phyloP scores from a whole-genome alignment of 2,329 filamentous ascomycete genomes.

The Septoria petroselini region DNA sequence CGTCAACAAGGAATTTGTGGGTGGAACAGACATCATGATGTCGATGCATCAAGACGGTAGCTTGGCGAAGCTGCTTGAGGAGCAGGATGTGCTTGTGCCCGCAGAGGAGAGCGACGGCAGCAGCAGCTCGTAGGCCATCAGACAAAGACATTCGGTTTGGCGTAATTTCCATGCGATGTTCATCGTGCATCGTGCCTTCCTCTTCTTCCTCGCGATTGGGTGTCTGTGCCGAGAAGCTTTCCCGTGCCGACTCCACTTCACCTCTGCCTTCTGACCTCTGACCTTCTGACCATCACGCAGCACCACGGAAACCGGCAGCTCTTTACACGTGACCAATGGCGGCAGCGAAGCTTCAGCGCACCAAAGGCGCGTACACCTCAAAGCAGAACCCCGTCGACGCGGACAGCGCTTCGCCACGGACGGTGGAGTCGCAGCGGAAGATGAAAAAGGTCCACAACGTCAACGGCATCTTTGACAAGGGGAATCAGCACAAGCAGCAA shows the following conservation, averaged over 20 bases:
- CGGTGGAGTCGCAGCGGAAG: conserved; percentile 12
- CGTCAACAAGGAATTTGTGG: conserved; percentile 90
- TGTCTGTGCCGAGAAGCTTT: not conserved
- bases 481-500: not conserved
- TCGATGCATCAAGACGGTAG: conserved; percentile 97
- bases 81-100: conserved; percentile 78
- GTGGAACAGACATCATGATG: conserved; percentile 95
- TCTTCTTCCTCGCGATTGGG: not conserved
- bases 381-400: conserved; percentile 6
- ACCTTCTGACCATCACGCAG: conserved; percentile 1
- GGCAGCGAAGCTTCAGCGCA: not conserved
- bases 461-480: conserved; percentile 22
- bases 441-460: conserved; percentile 16
- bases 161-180: conserved; percentile 6
- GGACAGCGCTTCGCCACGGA: conserved; percentile 17
- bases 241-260: not conserved
- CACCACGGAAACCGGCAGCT: not conserved
- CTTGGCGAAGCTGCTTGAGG: conserved; percentile 83
- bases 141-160: not conserved
- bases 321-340: not conserved
- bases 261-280: not conserved
- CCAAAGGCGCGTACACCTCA: not conserved
- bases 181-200: conserved; percentile 2
- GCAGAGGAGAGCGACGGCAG: conserved; percentile 51
- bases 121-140: conserved; percentile 16